Percentiles rank a stretch among this genome's conserved stretches.
Evolutionary conservation across 495 filamentous ascomycete genomes (phyloP).

Genomic region (Aspergillus cavernicola): DNA sequence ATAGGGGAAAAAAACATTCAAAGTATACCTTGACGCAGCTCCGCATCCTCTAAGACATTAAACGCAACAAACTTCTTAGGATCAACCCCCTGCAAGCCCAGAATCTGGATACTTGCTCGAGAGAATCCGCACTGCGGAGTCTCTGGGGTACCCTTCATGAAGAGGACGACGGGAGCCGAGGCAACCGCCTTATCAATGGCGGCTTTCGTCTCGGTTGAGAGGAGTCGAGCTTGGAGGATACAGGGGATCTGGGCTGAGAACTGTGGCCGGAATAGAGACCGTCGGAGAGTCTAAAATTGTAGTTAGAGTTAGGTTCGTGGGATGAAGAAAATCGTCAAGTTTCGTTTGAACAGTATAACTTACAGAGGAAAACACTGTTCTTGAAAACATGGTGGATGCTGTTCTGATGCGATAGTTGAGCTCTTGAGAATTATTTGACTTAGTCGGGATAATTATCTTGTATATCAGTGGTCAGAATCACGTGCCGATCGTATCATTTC

Average conservation of each 20-base stretch:
- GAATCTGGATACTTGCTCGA: constrained; percentile 87
- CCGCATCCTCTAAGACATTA: constrained; percentile 90
- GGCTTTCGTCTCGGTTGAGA: constrained; percentile 70
- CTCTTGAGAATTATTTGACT: background rate
- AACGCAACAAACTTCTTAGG: constrained; percentile 95
- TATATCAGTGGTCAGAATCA: constrained; percentile 6
- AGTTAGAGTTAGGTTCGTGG: background rate
- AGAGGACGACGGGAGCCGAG: constrained; percentile 87
- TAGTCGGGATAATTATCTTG: constrained; percentile 1
- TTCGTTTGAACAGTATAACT: too few species aligned
- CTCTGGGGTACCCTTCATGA: constrained; percentile 99
- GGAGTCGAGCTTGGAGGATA: constrained; percentile 50
- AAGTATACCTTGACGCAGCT: constrained; percentile 73
- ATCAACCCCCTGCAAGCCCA: constrained; percentile 91
- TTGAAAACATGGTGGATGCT: constrained; percentile 34
- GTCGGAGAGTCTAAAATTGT: constrained; percentile 11
- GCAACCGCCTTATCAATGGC: constrained; percentile 86
- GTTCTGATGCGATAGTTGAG: background rate
- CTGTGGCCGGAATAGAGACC: constrained; percentile 31
- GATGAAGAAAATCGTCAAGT: too few species aligned
- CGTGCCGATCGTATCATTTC: constrained; percentile 7
- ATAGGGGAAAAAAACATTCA: background rate
- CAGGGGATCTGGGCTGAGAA: constrained; percentile 26
- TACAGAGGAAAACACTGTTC: constrained; percentile 33
- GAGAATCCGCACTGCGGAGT: constrained; percentile 98